These are phyloP conservation scores for Smittium mucronatum DNA, from an alignment of 371 early-diverging fungal genomes.

Conservation along the genomic window DNA sequence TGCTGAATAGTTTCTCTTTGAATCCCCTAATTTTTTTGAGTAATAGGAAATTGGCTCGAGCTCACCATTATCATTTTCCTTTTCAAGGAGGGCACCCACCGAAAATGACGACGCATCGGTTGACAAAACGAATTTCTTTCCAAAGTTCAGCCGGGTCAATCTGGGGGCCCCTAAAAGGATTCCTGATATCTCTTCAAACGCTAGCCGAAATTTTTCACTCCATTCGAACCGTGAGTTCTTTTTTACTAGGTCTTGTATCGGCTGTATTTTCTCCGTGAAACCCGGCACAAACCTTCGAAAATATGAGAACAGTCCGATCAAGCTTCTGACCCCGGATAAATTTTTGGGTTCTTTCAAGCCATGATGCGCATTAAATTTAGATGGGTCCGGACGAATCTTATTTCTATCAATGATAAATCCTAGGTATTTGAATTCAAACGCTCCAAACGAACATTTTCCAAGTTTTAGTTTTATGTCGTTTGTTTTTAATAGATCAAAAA, in stretches of 20 bases:
- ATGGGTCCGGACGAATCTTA: background rate
- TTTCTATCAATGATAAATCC: background rate
- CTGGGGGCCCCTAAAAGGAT: background rate
- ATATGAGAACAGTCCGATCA: background rate
- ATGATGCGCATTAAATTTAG: background rate
- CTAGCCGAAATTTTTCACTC: background rate
- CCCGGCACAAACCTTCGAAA: slow-evolving; percentile 2
- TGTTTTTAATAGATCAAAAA: background rate
- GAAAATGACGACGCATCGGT: slow-evolving; percentile 5
- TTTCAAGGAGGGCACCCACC: background rate
- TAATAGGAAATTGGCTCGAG: background rate
- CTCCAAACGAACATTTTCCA: background rate
- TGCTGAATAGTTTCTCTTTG: slow-evolving; percentile 3
- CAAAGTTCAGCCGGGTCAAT: background rate
- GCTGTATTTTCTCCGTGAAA: slow-evolving; percentile 1
- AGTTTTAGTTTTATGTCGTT: background rate
- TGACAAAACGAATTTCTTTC: background rate
- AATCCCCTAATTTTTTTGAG: background rate
- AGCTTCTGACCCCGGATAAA: background rate
- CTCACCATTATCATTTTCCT: background rate
- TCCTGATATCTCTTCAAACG: background rate
- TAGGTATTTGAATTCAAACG: slow-evolving; percentile 1
- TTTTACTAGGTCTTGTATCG: slow-evolving; percentile 4
- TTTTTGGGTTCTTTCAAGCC: background rate
- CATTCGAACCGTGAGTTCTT: background rate